Conservation (phyloP, 78 protist species). For the Trichosphaerium sp. region DNA sequence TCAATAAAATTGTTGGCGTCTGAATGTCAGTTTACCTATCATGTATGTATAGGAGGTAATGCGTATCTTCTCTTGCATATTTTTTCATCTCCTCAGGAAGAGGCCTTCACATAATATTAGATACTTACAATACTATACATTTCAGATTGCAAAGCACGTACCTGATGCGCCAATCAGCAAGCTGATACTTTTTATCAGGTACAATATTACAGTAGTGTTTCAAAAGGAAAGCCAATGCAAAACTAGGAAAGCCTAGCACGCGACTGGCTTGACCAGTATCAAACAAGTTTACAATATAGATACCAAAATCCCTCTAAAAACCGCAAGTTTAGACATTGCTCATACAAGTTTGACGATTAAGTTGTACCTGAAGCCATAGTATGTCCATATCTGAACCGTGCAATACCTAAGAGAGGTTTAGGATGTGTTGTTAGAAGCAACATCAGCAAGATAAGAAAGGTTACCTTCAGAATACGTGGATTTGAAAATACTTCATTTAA, state of each 20-base stretch:
- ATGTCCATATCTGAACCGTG: slow-evolving; percentile 85
- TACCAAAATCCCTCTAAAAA: slow-evolving; percentile 86
- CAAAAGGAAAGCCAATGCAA: slow-evolving; percentile 67
- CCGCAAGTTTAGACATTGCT: no score
- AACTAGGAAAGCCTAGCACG: slow-evolving; percentile 27
- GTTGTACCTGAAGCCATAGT: slow-evolving; percentile 89
- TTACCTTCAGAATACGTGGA: slow-evolving; percentile 71
- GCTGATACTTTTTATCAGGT: slow-evolving; percentile 85
- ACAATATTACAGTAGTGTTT: slow-evolving; percentile 38
- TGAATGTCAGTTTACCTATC: slow-evolving; percentile 47
- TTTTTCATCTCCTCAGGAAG: slow-evolving; percentile 78
- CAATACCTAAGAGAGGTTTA: slow-evolving; percentile 27
- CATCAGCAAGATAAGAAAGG: background rate
- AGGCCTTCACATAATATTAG: slow-evolving; percentile 54
- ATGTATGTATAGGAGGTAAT: slow-evolving; percentile 82
- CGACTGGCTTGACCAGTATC: slow-evolving; percentile 94
- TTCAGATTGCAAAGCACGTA: background rate
- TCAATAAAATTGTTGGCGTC: background rate
- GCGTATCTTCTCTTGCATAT: slow-evolving; percentile 97
- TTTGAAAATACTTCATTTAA: slow-evolving; percentile 59
- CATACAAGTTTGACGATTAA: no score
- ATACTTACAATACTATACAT: no score
- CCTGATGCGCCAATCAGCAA: slow-evolving; percentile 94
- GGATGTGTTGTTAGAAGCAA: background rate
- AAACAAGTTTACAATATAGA: slow-evolving; percentile 95